Conservation (phyloP, 441 rosid species). For the Populus hybrid region DNA sequence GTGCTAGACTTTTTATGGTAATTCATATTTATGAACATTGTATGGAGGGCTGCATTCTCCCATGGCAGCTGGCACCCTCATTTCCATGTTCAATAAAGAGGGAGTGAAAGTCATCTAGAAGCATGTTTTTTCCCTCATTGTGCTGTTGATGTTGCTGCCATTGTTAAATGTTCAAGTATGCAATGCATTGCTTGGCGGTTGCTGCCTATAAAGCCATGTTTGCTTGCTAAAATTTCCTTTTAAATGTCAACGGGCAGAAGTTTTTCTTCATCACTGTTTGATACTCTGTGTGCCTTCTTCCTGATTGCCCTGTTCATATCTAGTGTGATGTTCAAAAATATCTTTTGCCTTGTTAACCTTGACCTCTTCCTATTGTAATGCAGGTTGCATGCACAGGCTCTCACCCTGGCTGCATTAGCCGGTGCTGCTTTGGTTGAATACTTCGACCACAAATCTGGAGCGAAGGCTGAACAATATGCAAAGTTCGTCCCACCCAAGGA, state of each 20-base stretch:
- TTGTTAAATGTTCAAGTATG: too few species aligned
- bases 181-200: too few species aligned
- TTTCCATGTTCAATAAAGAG: neutral
- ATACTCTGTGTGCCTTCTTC: neutral
- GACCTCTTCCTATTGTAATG: neutral
- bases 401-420: constrained; percentile 78
- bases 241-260: neutral
- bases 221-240: too few species aligned
- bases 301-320: neutral
- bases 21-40: neutral
- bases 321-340: neutral
- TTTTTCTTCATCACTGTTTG: neutral
- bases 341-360: neutral
- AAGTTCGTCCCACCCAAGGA: constrained; percentile 54
- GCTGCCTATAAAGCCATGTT: too few species aligned
- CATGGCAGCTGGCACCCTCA: neutral
- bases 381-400: constrained; percentile 93
- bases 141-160: neutral
- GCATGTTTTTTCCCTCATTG: neutral
- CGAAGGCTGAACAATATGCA: constrained; percentile 46
- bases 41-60: neutral
- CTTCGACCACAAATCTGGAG: constrained; percentile 61
- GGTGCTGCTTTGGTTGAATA: constrained; percentile 87
- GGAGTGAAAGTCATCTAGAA: neutral
- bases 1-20: neutral